Evolutionary conservation across 495 filamentous ascomycete genomes (phyloP), one percentile per base, ranked within the genome.

Genomic region (Penicillium cataractarum): DNA sequence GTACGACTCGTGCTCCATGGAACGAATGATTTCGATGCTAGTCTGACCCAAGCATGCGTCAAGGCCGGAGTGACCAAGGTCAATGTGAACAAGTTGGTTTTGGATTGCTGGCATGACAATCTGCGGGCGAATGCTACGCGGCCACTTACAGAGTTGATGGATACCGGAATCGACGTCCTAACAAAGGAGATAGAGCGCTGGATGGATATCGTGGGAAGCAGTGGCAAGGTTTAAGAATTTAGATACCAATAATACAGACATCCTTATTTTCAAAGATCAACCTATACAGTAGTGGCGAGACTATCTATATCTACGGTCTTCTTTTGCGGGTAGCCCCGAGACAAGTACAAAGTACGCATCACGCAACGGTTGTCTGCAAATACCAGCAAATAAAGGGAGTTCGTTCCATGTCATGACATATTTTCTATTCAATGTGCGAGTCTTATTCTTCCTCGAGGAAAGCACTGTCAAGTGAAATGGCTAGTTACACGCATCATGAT

Each of bases 71-170:
- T 91, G 51, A 85, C 84, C 32, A 90, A 90, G 74, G 76, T 88
- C 65, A 92, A 92, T 69, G 87, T 91, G 53, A 91, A 91, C 70
- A 87, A 90, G 64, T 79, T 87, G n/a, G 82, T 91, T 71, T 84
- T 90, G 68, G 78, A 82, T 52, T 80, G 80, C 51, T 91, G 86
- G 67, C 80, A 80, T 56, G 74, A 80, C 31, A 80, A 85, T 54
- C 79, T 86, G 71, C 75, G 81, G 49, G 84, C 86, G 68, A 87
- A 86, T 71, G 76, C 76, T 21, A 82, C 80, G 9, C 87, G 87
- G 70, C 83, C 84, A 12, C 68, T 90, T 65, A 91, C 87, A 22
- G 79, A 81, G 53, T 74, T 90, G 33, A 89, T 92, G 63, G 86
- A 87, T 68, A 80, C 82, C 40, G 88, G 85, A 12, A 90, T 88